Conservation (phyloP, 257 asterid genomes). For the Solanum neorickii region DNA sequence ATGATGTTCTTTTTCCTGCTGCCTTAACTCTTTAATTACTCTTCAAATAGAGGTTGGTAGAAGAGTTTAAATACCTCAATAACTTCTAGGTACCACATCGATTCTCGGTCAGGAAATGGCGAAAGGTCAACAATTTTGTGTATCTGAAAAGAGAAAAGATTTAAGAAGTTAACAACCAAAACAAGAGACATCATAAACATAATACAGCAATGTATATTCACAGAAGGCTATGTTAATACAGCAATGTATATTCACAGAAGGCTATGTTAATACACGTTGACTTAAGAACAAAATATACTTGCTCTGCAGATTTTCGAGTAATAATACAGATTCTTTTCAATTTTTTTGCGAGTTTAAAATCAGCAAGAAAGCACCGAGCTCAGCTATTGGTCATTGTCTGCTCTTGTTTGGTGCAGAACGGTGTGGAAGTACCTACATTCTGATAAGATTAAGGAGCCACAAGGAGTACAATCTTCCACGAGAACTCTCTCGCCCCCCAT, state of each 20-base stretch:
- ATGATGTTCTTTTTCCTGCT: background rate
- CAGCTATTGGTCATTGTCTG: background rate
- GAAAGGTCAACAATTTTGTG: slow-evolving; percentile 92
- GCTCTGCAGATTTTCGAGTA: background rate
- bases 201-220: background rate
- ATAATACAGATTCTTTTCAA: background rate
- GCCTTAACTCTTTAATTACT: slow-evolving; percentile 3
- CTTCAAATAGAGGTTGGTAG: slow-evolving; percentile 45
- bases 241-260: background rate
- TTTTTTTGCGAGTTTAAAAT: background rate
- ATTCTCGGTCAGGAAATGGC: slow-evolving; percentile 63
- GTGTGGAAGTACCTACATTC: background rate
- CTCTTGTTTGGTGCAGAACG: background rate
- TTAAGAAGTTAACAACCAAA: background rate
- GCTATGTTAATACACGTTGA: background rate
- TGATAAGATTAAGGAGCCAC: background rate
- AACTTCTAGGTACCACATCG: slow-evolving; percentile 96
- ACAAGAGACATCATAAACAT: background rate
- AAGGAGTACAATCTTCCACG: background rate
- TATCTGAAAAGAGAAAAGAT: slow-evolving; percentile 37
- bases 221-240: background rate
- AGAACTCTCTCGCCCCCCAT: background rate
- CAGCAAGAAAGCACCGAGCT: background rate
- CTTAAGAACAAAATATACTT: background rate
- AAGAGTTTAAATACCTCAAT: slow-evolving; percentile 72